phyloP scores from a whole-genome alignment of 768 basidiomycete genomes.

The Lanmaoa rubissima region DNA sequence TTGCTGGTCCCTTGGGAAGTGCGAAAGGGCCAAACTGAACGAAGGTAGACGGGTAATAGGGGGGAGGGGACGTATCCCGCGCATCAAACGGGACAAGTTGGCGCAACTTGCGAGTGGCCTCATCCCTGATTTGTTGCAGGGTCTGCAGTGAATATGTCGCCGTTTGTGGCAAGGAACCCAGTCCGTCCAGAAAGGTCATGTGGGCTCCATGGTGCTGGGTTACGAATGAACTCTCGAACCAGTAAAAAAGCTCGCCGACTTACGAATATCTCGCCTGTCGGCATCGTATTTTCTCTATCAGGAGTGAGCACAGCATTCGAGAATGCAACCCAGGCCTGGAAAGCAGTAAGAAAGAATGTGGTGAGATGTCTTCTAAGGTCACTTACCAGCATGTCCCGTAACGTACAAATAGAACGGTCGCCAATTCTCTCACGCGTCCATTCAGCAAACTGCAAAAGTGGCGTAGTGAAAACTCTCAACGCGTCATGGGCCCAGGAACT shows the following conservation, averaged over 20 bases:
- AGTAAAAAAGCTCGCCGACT: slow-evolving; percentile 26
- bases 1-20: slow-evolving; percentile 55
- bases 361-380: not conserved
- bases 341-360: slow-evolving; percentile 4
- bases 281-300: slow-evolving; percentile 32
- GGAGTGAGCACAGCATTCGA: slow-evolving; percentile 56
- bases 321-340: slow-evolving; percentile 91
- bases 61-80: slow-evolving; percentile 21
- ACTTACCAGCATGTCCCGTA: slow-evolving; percentile 87
- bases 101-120: slow-evolving; percentile 54
- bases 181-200: slow-evolving; percentile 90
- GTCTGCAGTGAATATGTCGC: slow-evolving; percentile 59
- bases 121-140: slow-evolving; percentile 58
- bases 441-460: slow-evolving; percentile 72
- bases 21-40: slow-evolving; percentile 74
- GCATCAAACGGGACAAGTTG: slow-evolving; percentile 50
- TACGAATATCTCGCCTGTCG: slow-evolving; percentile 64
- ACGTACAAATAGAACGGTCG: slow-evolving; percentile 64
- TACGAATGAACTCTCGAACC: slow-evolving; percentile 13
- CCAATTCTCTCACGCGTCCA: slow-evolving; percentile 70
- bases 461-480: slow-evolving; percentile 54
- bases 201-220: slow-evolving; percentile 86
- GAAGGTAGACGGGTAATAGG: slow-evolving; percentile 35
- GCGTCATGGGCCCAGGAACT: slow-evolving; percentile 60
- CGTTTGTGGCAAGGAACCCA: slow-evolving; percentile 75